Base-by-base conservation (phyloP, 2,329 filamentous ascomycete species). In the Penicillium sp. region DNA sequence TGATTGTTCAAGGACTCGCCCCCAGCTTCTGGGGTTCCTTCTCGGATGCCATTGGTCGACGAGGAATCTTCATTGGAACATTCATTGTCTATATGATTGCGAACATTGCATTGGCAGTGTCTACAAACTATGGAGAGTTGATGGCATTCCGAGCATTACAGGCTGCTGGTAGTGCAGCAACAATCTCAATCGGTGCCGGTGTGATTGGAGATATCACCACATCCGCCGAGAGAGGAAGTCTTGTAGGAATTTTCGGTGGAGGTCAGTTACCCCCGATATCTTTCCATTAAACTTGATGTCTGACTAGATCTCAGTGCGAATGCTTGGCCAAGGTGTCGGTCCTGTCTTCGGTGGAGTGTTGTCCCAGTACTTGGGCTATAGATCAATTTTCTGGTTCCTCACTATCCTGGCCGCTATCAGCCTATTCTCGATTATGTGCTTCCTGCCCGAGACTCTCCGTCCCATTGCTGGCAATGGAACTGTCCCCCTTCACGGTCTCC, bases 1-100 rank as follows among this genome's bases (percentile, higher is more conserved):
- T 82, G 67, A 72, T 83, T 49, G 69, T 82, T 4, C 82, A 84
- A 67, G 82, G 79, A 6, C 65, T 83, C 16, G 76, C 79, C 3
- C 81, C 82, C 0, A 70, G 76, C 4, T 71, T 83, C 50, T 83
- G 79, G 77, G 79, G 77, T 8, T 74, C 79, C 0, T 68, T 84
- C 9, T 79, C 80, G 0, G 81, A 84, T 59, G 70, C 71, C 0
- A 59, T 77, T 6, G 81, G 81, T 0, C 74, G 81, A 3, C 74
- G 81, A 14, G 69, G 73, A 0, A 74, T 78, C n/a, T 81, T 79
- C 55, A 71, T 76, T 14, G 74, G 72, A 24, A 79, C 79, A 1
- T 79, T 84, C 33, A 31, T 71, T 22, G 75, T 83, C 10, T 83
- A 82, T 52, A 74, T 81, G 4, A 55, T 74, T 8, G 72, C 81